Conservation (phyloP, 306 rosid species). For the Castanea crenata region DNA sequence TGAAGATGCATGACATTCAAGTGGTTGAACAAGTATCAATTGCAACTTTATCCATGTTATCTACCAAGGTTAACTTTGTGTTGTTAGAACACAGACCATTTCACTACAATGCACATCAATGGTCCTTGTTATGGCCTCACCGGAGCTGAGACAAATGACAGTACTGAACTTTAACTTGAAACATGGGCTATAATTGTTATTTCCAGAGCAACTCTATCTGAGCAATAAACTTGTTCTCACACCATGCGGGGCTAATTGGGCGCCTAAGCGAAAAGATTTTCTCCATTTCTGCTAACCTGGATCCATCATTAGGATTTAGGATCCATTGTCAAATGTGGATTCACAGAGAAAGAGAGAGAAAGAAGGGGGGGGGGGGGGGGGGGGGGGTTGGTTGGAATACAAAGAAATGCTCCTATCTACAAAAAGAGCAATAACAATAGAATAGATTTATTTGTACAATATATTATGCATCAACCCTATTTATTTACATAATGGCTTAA, state of each 20-base stretch:
- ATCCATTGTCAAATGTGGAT: background rate
- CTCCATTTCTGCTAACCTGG: background rate
- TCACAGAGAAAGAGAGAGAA: background rate
- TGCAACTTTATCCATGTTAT: too few species aligned
- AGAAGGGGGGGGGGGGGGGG: too few species aligned
- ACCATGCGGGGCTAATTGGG: too few species aligned
- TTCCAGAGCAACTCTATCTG: too few species aligned
- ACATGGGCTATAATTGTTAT: background rate
- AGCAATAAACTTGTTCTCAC: too few species aligned
- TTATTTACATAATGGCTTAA: conserved; percentile 58
- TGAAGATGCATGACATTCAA: too few species aligned
- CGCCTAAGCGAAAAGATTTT: too few species aligned
- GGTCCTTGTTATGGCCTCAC: too few species aligned
- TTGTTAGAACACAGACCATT: too few species aligned
- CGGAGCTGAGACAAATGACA: background rate
- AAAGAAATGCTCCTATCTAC: conserved; percentile 22
- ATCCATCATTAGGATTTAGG: background rate
- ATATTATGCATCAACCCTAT: conserved; percentile 48
- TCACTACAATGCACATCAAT: too few species aligned
- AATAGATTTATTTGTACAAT: conserved; percentile 45
- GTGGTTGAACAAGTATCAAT: too few species aligned
- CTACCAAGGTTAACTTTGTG: too few species aligned
- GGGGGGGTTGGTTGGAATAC: background rate
- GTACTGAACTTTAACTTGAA: background rate
- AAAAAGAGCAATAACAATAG: conserved; percentile 28